Evolutionary conservation across 2,329 filamentous ascomycete genomes (phyloP).

Genomic region (Fusarium oxysporum): DNA sequence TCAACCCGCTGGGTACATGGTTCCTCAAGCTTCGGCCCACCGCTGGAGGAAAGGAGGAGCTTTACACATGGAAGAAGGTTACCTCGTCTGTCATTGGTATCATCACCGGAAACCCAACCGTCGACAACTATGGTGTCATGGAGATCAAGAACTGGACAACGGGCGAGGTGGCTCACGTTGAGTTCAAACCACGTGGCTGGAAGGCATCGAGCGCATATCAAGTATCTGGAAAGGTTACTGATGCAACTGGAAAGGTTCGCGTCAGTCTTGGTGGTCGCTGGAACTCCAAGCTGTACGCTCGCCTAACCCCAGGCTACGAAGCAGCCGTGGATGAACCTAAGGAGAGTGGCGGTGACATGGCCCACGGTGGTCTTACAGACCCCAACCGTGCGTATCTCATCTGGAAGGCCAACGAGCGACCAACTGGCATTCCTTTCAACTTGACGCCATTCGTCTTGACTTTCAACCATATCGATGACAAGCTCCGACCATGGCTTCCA

Average conservation of each 20-base stretch:
- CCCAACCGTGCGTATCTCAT: slow-evolving; percentile 86
- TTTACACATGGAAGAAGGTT: slow-evolving; percentile 99
- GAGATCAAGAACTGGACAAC: slow-evolving; percentile 98
- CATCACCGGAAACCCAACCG: slow-evolving; percentile 93
- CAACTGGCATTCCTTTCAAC: slow-evolving; percentile 92
- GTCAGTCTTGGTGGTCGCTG: slow-evolving; percentile 94
- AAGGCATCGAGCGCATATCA: slow-evolving; percentile 93
- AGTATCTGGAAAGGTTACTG: slow-evolving; percentile 86
- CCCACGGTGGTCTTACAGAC: slow-evolving; percentile 67
- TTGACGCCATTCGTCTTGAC: slow-evolving; percentile 95
- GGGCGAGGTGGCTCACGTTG: slow-evolving; percentile 86
- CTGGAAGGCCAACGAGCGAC: slow-evolving; percentile 88
- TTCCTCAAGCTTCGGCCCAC: slow-evolving; percentile 87
- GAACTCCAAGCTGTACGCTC: slow-evolving; percentile 97
- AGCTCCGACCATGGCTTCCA: slow-evolving; percentile 79
- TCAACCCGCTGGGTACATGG: slow-evolving; percentile 97
- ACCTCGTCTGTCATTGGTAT: slow-evolving; percentile 98
- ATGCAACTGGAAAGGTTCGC: slow-evolving; percentile 80
- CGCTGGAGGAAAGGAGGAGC: slow-evolving; percentile 80
- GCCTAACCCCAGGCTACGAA: slow-evolving; percentile 91
- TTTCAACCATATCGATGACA: slow-evolving; percentile 91
- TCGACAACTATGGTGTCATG: slow-evolving; percentile 99
- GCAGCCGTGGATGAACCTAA: slow-evolving; percentile 72
- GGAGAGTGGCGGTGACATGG: slow-evolving; percentile 50
- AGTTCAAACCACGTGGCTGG: slow-evolving; percentile 97